Percentiles rank a stretch among this genome's conserved stretches.
Evolutionary conservation across 768 basidiomycete species (phyloP).

Genomic region (Xerocomus brunneocitrinus): DNA sequence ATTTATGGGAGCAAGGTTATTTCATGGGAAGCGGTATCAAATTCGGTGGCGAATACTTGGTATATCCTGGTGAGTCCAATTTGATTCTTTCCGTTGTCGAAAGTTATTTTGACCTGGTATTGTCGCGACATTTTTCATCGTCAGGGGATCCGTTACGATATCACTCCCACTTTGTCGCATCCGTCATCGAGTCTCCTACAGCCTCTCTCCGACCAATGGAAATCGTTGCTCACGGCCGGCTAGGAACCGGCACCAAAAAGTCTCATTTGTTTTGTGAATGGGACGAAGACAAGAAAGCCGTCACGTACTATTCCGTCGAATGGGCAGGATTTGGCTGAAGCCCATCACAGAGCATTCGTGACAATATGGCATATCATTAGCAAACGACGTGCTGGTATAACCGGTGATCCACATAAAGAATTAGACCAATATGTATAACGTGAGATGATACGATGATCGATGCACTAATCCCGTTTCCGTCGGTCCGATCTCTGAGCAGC

Average conservation of each 20-base stretch:
- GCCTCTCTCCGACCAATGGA: constrained; percentile 79
- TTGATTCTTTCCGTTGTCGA: background rate
- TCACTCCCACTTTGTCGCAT: constrained; percentile 93
- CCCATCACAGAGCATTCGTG: background rate
- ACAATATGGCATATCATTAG: constrained; percentile 4
- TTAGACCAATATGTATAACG: constrained; percentile 6
- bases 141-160: constrained; percentile 91
- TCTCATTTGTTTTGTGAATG: constrained; percentile 87
- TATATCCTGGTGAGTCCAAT: constrained; percentile 78
- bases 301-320: constrained; percentile 76
- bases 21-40: constrained; percentile 88
- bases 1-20: constrained; percentile 77
- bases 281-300: constrained; percentile 65
- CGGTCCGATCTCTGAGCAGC: constrained; percentile 32
- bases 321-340: constrained; percentile 83
- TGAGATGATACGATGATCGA: constrained; percentile 8
- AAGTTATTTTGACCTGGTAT: too few relatives aligned
- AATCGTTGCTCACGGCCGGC: constrained; percentile 88
- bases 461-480: constrained; percentile 44
- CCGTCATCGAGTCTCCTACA: constrained; percentile 64
- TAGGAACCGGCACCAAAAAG: constrained; percentile 98
- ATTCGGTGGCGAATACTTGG: constrained; percentile 94
- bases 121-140: background rate
- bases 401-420: constrained; percentile 13
- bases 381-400: constrained; percentile 13